Evolutionary conservation across 2,329 filamentous ascomycete genomes (phyloP).

Genomic region (Didymella pomorum): DNA sequence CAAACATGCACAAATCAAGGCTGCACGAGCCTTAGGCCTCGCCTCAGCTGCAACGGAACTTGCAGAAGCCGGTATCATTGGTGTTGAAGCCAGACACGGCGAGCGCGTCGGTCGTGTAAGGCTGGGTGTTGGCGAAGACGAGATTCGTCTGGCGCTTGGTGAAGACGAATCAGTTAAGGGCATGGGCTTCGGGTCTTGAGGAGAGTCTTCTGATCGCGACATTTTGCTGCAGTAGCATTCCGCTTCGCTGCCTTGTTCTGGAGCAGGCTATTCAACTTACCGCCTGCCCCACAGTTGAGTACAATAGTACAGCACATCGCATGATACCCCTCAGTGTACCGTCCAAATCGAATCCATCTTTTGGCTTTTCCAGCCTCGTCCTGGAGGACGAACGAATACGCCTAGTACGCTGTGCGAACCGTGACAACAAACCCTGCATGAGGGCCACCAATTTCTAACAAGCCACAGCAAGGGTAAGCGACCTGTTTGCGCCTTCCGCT

Average conservation of each 20-base stretch:
- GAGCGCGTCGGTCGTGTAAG: conserved; percentile 89
- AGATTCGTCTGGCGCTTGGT: conserved; percentile 84
- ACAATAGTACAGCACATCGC: conserved; percentile 4
- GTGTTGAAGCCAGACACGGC: conserved; percentile 77
- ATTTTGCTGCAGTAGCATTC: neutral
- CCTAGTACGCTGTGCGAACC: conserved; percentile 1
- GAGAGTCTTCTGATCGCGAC: neutral
- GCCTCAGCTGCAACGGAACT: conserved; percentile 81
- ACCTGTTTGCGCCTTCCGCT: conserved; percentile 1
- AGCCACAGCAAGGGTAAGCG: conserved; percentile 12
- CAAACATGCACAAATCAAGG: conserved; percentile 44
- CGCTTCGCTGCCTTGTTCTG: conserved; percentile 1
- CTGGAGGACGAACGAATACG: neutral
- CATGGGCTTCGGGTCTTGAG: conserved; percentile 61
- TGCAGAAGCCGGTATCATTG: conserved; percentile 85
- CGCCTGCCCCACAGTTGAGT: conserved; percentile 1
- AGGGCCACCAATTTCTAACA: neutral
- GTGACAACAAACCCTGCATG: conserved; percentile 10
- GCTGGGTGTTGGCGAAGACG: conserved; percentile 86
- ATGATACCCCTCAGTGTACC: conserved; percentile 21
- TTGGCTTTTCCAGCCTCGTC: conserved; percentile 1
- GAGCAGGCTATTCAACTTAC: conserved; percentile 7
- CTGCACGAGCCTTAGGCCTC: conserved; percentile 63
- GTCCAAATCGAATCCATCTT: conserved; percentile 1
- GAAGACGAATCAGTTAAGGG: conserved; percentile 88